Percentiles rank a stretch among this genome's conserved stretches.
Evolutionary conservation across 345 rosid genomes (phyloP).

Genomic region (Lepidium africanum): DNA sequence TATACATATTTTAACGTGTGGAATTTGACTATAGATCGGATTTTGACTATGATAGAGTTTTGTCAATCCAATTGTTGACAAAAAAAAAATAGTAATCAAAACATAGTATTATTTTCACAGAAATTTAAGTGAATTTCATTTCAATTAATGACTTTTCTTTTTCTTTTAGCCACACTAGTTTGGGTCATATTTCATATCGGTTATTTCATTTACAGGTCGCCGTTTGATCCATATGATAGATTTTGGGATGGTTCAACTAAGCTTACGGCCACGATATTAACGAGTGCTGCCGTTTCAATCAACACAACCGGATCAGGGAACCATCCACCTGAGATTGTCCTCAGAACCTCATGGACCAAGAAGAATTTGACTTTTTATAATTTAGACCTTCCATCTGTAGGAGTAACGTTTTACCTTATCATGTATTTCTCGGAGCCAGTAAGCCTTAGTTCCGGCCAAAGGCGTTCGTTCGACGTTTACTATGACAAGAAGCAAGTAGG

Average conservation of each 20-base stretch:
- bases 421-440: constrained; percentile 16
- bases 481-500: constrained; percentile 8
- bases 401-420: constrained; percentile 11
- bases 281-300: constrained; percentile 5
- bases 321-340: constrained; percentile 21
- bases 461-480: constrained; percentile 1
- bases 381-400: neutral
- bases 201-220: neutral
- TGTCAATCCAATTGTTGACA: too few species aligned
- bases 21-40: too few species aligned
- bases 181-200: too few species aligned
- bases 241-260: neutral
- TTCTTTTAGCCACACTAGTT: too few species aligned
- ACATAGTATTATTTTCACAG: too few species aligned
- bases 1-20: too few species aligned
- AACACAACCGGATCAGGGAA: constrained; percentile 5
- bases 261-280: neutral
- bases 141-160: too few species aligned
- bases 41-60: too few species aligned
- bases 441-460: constrained; percentile 7
- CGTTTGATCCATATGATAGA: constrained; percentile 19
- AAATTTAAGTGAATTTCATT: too few species aligned
- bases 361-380: neutral
- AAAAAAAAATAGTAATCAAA: too few species aligned
- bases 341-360: neutral